Evolutionary conservation across 1,284 basidiomycete species (phyloP), one percentile per base, ranked within the genome.

Genomic region (Rhodofomes roseus): DNA sequence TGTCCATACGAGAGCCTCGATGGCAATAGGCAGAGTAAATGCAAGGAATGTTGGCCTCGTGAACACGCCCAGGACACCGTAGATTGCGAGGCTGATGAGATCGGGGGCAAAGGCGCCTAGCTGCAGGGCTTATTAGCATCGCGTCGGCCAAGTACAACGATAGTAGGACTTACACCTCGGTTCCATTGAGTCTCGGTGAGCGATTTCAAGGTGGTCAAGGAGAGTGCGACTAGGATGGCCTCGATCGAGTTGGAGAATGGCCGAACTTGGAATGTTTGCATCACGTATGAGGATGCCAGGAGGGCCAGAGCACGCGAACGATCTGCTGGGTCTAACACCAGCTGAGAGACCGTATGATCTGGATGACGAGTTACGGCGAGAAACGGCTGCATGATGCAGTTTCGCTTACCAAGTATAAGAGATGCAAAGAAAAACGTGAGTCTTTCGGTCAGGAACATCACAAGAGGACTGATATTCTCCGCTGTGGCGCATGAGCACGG

Each of bases 211-310:
- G 57, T 22, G 4, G 68, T 63, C 2, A 78, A 64, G 22, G 67
- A 73, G 12, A 72, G 44, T 7, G 72, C 67, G 4, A 79, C 55
- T n/a, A 74, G 48, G 2, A 73, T 55, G 3, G 74, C 68, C 62
- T 79, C 76, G 3, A 76, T 60, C 2, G 75, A 72, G 56, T 77
- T 79, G 22, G 77, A 75, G 59, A 79, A 78, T 2, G 76, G 75
- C 39, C 77, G 70, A 25, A 76, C 61, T 61, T 78, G 77, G 50
- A 77, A 76, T 2, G 76, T 76, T 54, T 69, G 68, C 36, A 69
- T 65, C 55, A 77, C 71, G 41, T 77, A 71, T 34, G 77, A 79
- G 9, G 77, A 76, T 0, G 68, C 74, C n/a, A 78, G 60, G 8
- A 78, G 64, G n/a, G 74, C 53, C 9, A 76, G 57, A 23, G 70